These are phyloP conservation scores for Dictyostelium discoideum DNA, from an alignment of 78 protist genomes.

Conservation along the genomic window dicty_2.7 NC_007088.5:2742501-2743000, in stretches of 20 bases:
- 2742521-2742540: neutral
- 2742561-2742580: constrained; percentile 50
- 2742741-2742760: neutral
- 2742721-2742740: neutral
- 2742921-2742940: neutral
- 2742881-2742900: neutral
- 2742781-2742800: constrained; percentile 4
- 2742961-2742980: neutral
- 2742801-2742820: neutral
- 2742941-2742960: neutral
- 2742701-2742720: neutral
- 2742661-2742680: constrained; percentile 63
- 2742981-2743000: neutral
- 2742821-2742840: neutral
- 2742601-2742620: constrained; percentile 56
- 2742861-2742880: neutral
- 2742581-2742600: constrained; percentile 13
- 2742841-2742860: neutral
- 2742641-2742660: constrained; percentile 68
- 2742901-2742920: neutral
- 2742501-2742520: neutral
- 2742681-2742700: neutral
- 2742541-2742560: constrained; percentile 63
- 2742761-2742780: neutral
- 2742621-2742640: constrained; percentile 26